These are phyloP conservation scores for Parathielavia appendiculata DNA, from an alignment of 495 filamentous ascomycete genomes.

Conservation along the genomic window DNA sequence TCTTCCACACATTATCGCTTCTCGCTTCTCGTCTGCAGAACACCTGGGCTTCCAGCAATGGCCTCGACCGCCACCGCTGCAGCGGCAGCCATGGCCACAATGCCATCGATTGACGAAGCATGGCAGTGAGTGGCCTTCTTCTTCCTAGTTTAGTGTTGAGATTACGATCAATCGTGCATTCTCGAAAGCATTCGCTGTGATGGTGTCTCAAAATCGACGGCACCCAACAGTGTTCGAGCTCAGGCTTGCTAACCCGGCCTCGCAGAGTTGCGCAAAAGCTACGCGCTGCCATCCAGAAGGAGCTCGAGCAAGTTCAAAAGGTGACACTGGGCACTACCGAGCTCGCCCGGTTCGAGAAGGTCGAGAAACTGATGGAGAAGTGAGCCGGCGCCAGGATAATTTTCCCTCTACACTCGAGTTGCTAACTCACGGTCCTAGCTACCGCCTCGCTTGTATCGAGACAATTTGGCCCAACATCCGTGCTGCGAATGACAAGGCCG, in stretches of 20 bases:
- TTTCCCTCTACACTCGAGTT: constrained; percentile 24
- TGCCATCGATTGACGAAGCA: constrained; percentile 18
- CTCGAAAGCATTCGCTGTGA: background rate
- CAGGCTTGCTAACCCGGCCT: constrained; percentile 14
- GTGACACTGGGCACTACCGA: constrained; percentile 45
- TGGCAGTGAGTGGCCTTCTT: constrained; percentile 27
- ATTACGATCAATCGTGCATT: background rate
- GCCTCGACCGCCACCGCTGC: constrained; percentile 10
- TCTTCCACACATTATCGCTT: background rate
- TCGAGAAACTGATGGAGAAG: constrained; percentile 55
- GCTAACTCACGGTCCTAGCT: constrained; percentile 44
- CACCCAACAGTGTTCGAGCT: background rate
- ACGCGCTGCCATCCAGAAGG: constrained; percentile 25
- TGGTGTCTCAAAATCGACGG: background rate
- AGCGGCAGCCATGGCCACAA: constrained; percentile 8
- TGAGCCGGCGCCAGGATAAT: constrained; percentile 36
- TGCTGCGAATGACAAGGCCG: constrained; percentile 54
- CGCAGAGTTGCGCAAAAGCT: constrained; percentile 27
- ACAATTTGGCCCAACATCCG: constrained; percentile 71
- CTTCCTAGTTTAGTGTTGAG: background rate
- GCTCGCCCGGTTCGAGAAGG: constrained; percentile 48
- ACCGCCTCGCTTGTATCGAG: constrained; percentile 63
- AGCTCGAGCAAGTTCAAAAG: constrained; percentile 43
- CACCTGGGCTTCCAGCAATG: constrained; percentile 15
- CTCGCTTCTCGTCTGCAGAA: background rate